phyloP scores from a whole-genome alignment of 2,329 filamentous ascomycete species.

The Apiospora malaysiana region DNA sequence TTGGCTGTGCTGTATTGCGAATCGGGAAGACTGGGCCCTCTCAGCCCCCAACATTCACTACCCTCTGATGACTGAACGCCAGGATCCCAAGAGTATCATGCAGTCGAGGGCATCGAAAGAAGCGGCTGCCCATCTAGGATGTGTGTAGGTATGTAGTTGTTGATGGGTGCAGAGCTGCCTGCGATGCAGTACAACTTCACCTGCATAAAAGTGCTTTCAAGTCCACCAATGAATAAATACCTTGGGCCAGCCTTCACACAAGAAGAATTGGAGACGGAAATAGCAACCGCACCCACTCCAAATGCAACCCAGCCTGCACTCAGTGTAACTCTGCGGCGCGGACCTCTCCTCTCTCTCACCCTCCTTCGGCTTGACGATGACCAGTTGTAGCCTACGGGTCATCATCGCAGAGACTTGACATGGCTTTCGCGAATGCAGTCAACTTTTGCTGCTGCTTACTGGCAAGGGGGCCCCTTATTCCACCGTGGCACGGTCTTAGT shows the following conservation, averaged over 20 bases:
- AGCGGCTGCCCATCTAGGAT: background rate
- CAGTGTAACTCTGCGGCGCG: constrained; percentile 21
- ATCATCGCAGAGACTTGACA: background rate
- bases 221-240: constrained; percentile 12
- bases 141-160: background rate
- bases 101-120: background rate
- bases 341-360: constrained; percentile 1
- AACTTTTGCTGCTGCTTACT: constrained; percentile 6
- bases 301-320: constrained; percentile 6
- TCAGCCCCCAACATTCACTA: background rate
- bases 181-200: constrained; percentile 8
- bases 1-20: constrained; percentile 1
- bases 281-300: constrained; percentile 1
- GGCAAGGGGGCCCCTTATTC: background rate
- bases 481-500: background rate
- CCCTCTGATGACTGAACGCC: background rate
- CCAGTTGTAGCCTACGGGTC: background rate
- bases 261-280: constrained; percentile 10
- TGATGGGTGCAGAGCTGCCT: background rate
- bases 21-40: background rate
- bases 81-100: background rate
- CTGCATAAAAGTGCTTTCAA: constrained; percentile 17
- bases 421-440: constrained; percentile 3
- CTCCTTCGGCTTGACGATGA: background rate
- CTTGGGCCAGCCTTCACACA: background rate